Evolutionary conservation across 2,329 filamentous ascomycete genomes (phyloP).

Genomic region (Pseudopithomyces chartarum): DNA sequence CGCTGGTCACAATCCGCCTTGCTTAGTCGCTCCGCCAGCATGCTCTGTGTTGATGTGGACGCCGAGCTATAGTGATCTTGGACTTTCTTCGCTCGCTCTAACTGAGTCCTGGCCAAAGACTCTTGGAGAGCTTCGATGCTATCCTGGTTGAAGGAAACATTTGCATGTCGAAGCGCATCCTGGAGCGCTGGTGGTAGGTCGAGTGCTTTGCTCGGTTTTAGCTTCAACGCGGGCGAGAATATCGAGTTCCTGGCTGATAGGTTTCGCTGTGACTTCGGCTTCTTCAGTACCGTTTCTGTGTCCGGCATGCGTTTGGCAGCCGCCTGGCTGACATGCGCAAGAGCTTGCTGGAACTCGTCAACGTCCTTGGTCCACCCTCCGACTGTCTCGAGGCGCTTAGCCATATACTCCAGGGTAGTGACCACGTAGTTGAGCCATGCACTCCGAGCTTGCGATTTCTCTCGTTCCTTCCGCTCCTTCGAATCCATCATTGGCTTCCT

Average conservation of each 20-base stretch:
- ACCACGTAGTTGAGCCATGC: constrained; percentile 52
- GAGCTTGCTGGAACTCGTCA: constrained; percentile 37
- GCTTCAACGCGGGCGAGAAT: constrained; percentile 35
- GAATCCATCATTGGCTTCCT: constrained; percentile 62
- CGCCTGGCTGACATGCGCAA: constrained; percentile 32
- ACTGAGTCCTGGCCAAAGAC: constrained; percentile 30
- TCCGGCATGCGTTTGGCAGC: constrained; percentile 32
- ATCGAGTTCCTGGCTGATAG: constrained; percentile 29
- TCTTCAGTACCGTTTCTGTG: constrained; percentile 15
- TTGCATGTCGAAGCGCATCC: constrained; percentile 41
- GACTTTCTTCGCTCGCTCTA: constrained; percentile 43
- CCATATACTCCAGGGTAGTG: constrained; percentile 50
- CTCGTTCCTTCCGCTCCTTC: constrained; percentile 42
- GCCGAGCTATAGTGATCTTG: constrained; percentile 40
- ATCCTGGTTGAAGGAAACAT: constrained; percentile 36
- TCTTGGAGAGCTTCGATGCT: constrained; percentile 31
- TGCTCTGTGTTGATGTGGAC: constrained; percentile 36
- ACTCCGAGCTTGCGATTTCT: constrained; percentile 40
- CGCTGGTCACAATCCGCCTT: constrained; percentile 44
- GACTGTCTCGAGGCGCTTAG: constrained; percentile 39
- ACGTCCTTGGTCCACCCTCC: constrained; percentile 26
- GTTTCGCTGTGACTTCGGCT: constrained; percentile 25
- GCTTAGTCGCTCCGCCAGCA: constrained; percentile 42
- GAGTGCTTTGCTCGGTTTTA: constrained; percentile 31
- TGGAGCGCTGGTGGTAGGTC: constrained; percentile 39